These are phyloP conservation scores for Erodium texanum DNA, from an alignment of 441 rosid genomes.

Conservation along the genomic window DNA sequence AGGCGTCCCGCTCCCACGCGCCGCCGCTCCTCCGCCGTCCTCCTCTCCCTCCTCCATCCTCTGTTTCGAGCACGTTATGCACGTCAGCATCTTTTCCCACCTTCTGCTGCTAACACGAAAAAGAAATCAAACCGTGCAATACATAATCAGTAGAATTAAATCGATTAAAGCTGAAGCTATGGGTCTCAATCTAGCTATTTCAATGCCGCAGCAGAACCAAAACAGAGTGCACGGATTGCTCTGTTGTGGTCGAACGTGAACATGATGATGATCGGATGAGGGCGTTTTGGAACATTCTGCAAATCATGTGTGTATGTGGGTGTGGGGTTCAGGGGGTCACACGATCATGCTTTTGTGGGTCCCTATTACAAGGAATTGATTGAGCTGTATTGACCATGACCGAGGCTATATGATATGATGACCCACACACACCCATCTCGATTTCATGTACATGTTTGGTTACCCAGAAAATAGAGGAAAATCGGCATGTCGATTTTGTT, in stretches of 20 bases:
- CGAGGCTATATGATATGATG: no score
- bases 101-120: neutral
- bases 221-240: neutral
- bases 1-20: conserved; percentile 55
- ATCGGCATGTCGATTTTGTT: no score
- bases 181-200: no score
- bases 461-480: neutral
- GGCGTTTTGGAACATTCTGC: conserved; percentile 2
- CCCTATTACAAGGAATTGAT: neutral
- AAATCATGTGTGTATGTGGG: neutral
- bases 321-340: neutral
- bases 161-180: no score
- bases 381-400: neutral
- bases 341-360: neutral
- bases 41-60: conserved; percentile 46
- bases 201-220: neutral
- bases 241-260: neutral
- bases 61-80: conserved; percentile 84
- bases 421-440: no score
- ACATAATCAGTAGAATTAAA: no score
- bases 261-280: neutral
- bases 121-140: no score
- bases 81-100: conserved; percentile 61
- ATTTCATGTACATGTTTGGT: neutral
- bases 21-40: conserved; percentile 36